Evolutionary conservation across 768 basidiomycete genomes (phyloP).

Genomic region (Mycena haematopus): DNA sequence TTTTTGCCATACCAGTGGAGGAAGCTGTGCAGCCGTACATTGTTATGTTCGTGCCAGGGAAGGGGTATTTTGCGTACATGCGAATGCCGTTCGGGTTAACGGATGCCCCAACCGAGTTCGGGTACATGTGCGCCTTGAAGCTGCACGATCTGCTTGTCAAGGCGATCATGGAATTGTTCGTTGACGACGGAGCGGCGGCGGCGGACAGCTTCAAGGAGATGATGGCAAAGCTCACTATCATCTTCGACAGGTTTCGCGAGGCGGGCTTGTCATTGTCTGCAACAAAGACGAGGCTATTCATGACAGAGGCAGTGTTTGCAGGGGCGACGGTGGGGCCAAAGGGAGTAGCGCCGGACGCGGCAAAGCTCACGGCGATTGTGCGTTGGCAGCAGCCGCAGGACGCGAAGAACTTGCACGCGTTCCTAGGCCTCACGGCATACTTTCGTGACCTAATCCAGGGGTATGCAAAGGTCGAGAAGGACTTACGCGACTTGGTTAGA

Average conservation of each 20-base stretch:
- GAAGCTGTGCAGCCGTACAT: slow-evolving; percentile 34
- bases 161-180: slow-evolving; percentile 38
- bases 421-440: slow-evolving; percentile 42
- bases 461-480: slow-evolving; percentile 41
- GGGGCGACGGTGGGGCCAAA: slow-evolving; percentile 38
- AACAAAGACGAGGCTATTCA: slow-evolving; percentile 41
- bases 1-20: slow-evolving; percentile 34
- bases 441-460: slow-evolving; percentile 41
- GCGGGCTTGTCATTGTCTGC: slow-evolving; percentile 43
- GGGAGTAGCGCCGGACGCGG: slow-evolving; percentile 42
- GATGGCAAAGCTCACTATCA: slow-evolving; percentile 31
- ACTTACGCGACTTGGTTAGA: slow-evolving; percentile 38
- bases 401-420: slow-evolving; percentile 37
- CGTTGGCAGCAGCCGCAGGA: slow-evolving; percentile 40
- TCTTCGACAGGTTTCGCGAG: slow-evolving; percentile 38
- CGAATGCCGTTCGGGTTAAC: slow-evolving; percentile 48
- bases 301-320: slow-evolving; percentile 42
- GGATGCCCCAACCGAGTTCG: slow-evolving; percentile 44
- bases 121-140: slow-evolving; percentile 32
- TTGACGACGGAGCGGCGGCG: slow-evolving; percentile 44
- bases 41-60: slow-evolving; percentile 45
- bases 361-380: slow-evolving; percentile 45
- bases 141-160: slow-evolving; percentile 35
- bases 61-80: slow-evolving; percentile 42
- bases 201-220: slow-evolving; percentile 40